phyloP scores from a whole-genome alignment of 1,284 basidiomycete genomes.

The Omphalotus olearius region DNA sequence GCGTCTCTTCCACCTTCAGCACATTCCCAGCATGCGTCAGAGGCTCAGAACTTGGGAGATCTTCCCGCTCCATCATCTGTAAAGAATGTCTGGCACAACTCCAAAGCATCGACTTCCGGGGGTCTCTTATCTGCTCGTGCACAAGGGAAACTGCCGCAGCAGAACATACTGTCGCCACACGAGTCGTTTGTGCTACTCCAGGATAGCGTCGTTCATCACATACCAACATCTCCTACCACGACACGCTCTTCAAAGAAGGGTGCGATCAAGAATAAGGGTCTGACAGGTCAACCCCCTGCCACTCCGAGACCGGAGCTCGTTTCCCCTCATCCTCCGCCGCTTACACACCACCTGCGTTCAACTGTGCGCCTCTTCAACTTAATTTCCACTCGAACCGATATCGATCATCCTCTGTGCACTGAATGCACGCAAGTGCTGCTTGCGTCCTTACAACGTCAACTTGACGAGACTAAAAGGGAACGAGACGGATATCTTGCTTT shows the following conservation, averaged over 20 bases:
- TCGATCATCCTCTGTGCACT: constrained; percentile 93
- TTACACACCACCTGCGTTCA: constrained; percentile 74
- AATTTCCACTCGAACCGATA: constrained; percentile 74
- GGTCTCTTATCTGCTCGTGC: constrained; percentile 40
- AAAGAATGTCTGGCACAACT: constrained; percentile 58
- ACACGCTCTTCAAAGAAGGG: constrained; percentile 36
- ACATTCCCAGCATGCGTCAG: constrained; percentile 36
- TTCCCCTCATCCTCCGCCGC: constrained; percentile 62
- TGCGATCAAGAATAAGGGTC: constrained; percentile 27
- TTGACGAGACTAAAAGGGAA: constrained; percentile 90
- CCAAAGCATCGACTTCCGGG: constrained; percentile 29
- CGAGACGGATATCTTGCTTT: constrained; percentile 91
- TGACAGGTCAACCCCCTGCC: constrained; percentile 19
- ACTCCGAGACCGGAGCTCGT: constrained; percentile 34
- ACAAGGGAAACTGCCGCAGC: constrained; percentile 54
- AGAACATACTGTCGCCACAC: constrained; percentile 50
- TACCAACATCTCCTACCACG: constrained; percentile 41
- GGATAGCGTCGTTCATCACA: constrained; percentile 70
- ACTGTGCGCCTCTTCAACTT: constrained; percentile 75
- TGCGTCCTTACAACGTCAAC: constrained; percentile 71
- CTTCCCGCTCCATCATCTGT: constrained; percentile 54
- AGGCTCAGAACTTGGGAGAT: constrained; percentile 49
- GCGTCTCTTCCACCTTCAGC: constrained; percentile 60
- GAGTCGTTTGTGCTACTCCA: constrained; percentile 90
- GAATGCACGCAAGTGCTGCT: constrained; percentile 90